These are phyloP conservation scores for Neurospora sublineolata DNA, from an alignment of 495 filamentous ascomycete genomes.

Conservation along the genomic window DNA sequence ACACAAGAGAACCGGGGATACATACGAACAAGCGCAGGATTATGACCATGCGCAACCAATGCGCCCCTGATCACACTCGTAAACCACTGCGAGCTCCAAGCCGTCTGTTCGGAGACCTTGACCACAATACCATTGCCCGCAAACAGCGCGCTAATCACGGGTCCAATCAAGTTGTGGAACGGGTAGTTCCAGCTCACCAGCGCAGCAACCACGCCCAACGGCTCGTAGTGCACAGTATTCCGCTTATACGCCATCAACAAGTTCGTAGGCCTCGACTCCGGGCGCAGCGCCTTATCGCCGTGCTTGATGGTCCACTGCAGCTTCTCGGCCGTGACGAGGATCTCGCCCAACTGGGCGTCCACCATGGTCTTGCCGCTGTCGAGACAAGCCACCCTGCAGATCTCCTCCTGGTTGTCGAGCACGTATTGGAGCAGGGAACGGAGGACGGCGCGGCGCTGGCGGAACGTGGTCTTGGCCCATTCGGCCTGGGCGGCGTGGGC, in stretches of 20 bases:
- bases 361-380: conserved; percentile 97
- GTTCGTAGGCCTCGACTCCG: conserved; percentile 65
- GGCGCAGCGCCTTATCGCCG: conserved; percentile 69
- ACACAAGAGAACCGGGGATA: neutral
- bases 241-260: conserved; percentile 92
- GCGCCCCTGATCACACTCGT: conserved; percentile 64
- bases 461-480: conserved; percentile 74
- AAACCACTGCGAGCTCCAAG: conserved; percentile 80
- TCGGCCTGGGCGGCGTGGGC: conserved; percentile 63
- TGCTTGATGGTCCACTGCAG: conserved; percentile 88
- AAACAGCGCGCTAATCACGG: conserved; percentile 82
- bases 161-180: conserved; percentile 90
- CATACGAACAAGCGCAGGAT: conserved; percentile 58
- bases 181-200: conserved; percentile 94
- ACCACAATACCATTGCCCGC: conserved; percentile 86
- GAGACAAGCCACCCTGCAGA: conserved; percentile 75
- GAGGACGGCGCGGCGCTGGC: conserved; percentile 66
- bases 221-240: conserved; percentile 84
- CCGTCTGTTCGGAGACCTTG: conserved; percentile 87
- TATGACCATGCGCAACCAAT: conserved; percentile 72
- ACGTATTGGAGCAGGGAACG: conserved; percentile 72
- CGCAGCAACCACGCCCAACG: conserved; percentile 83
- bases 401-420: conserved; percentile 79
- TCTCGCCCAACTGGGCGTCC: conserved; percentile 86
- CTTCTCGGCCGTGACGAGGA: conserved; percentile 86